Conservation (phyloP, 441 rosid genomes). For the Flueggea neowawraea region DNA sequence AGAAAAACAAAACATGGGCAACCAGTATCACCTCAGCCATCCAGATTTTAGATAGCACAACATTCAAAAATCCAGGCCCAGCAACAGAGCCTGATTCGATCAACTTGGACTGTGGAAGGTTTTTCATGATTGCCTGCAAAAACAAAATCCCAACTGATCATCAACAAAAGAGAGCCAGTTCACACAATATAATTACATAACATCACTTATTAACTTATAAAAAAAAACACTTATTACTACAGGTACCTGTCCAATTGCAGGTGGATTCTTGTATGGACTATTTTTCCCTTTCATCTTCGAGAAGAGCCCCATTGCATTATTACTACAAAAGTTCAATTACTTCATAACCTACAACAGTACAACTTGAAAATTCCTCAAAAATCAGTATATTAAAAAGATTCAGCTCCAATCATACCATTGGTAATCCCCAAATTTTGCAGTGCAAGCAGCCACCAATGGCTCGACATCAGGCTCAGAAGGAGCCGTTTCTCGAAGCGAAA, state of each 20-base stretch:
- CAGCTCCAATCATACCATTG: constrained; percentile 54
- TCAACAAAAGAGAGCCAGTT: neutral
- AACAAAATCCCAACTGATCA: constrained; percentile 4
- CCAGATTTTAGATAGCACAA: constrained; percentile 67
- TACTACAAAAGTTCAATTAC: constrained; percentile 32
- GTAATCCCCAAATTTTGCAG: constrained; percentile 77
- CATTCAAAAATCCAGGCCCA: constrained; percentile 84
- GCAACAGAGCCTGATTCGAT: constrained; percentile 79
- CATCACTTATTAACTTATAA: too few relatives aligned
- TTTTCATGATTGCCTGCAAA: constrained; percentile 58
- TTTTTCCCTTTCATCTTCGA: constrained; percentile 62
- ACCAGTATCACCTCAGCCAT: constrained; percentile 59
- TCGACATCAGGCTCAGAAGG: constrained; percentile 56
- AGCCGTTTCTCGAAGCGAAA: constrained; percentile 50
- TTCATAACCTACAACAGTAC: neutral
- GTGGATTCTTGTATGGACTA: constrained; percentile 58
- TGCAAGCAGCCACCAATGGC: constrained; percentile 64
- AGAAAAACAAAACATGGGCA: neutral
- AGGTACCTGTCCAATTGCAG: constrained; percentile 76
- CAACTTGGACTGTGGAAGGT: constrained; percentile 71
- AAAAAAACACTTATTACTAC: neutral
- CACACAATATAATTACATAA: too few relatives aligned
- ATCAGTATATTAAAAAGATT: too few relatives aligned
- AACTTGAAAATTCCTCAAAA: neutral
- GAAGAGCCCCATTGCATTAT: constrained; percentile 91